Percentiles rank a stretch among this genome's conserved stretches.
Conservation (phyloP, 2,329 filamentous ascomycete species). For the Neocucurbitaria cava region DNA sequence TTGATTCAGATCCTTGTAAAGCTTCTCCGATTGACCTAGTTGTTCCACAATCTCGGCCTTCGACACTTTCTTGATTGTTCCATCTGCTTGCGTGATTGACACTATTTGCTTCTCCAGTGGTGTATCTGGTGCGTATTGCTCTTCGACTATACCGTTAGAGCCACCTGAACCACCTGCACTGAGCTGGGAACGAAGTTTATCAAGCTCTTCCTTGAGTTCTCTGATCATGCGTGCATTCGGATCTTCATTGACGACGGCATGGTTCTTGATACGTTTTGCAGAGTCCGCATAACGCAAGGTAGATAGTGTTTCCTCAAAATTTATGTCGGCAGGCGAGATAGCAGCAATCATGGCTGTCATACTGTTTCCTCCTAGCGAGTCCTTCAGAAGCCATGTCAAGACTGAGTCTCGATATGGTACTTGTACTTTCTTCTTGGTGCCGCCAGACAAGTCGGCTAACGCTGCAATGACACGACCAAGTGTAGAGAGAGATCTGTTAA, state of each 20-base stretch:
- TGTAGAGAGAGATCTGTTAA: slow-evolving; percentile 95
- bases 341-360: slow-evolving; percentile 99
- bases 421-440: slow-evolving; percentile 74
- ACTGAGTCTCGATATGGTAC: slow-evolving; percentile 98
- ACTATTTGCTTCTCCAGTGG: slow-evolving; percentile 96
- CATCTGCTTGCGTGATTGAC: slow-evolving; percentile 86
- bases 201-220: slow-evolving; percentile 93
- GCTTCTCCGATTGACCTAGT: slow-evolving; percentile 92
- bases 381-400: slow-evolving; percentile 94
- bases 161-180: slow-evolving; percentile 52
- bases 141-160: slow-evolving; percentile 61
- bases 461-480: slow-evolving; percentile 97
- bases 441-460: slow-evolving; percentile 85
- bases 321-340: slow-evolving; percentile 97
- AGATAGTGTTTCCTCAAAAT: slow-evolving; percentile 96
- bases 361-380: slow-evolving; percentile 96
- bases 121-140: slow-evolving; percentile 90
- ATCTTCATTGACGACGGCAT: slow-evolving; percentile 98
- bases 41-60: slow-evolving; percentile 99
- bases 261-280: slow-evolving; percentile 99
- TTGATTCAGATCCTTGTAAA: slow-evolving; percentile 94
- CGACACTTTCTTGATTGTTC: slow-evolving; percentile 89
- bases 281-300: slow-evolving; percentile 96
- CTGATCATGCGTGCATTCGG: slow-evolving; percentile 98
- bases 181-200: slow-evolving; percentile 84